Evolutionary conservation across 2,329 filamentous ascomycete species (phyloP).

Genomic region (Penicillium sp.): DNA sequence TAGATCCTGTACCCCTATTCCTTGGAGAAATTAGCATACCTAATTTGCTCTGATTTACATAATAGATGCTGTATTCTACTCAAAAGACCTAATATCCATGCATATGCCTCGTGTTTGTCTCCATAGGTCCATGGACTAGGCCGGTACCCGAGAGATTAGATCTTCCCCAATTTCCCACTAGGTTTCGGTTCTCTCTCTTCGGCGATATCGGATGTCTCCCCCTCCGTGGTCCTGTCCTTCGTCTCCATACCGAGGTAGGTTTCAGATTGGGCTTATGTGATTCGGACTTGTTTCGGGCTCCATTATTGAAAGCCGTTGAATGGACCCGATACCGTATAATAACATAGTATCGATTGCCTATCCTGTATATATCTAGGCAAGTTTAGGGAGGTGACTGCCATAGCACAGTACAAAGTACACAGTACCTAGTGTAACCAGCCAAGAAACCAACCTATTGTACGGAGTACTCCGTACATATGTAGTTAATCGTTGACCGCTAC

Average conservation of each 20-base stretch:
- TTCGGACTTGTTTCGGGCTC: not conserved
- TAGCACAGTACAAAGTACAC: not conserved
- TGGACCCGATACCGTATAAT: not conserved
- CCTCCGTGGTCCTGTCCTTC: not conserved
- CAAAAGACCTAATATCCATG: not conserved
- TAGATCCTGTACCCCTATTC: not conserved
- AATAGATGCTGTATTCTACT: not conserved
- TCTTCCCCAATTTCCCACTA: not conserved
- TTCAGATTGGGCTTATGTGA: not conserved
- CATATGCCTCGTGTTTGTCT: not conserved
- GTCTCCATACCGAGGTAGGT: not conserved
- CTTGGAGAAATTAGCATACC: not conserved
- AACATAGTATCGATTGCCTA: not conserved
- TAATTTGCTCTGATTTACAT: not conserved
- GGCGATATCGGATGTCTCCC: constrained; percentile 6
- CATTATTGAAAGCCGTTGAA: not conserved
- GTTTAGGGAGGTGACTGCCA: not conserved
- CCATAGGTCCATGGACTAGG: not conserved
- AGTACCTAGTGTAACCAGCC: not conserved
- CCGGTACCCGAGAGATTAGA: constrained; percentile 9
- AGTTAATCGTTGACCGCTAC: not conserved
- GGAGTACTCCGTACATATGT: not conserved
- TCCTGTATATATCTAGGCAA: not conserved
- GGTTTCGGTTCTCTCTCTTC: not conserved
- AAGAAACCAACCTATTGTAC: not conserved